These are phyloP conservation scores for Lodderomyces orthopsilosis DNA, from an alignment of 1,139 yeast genomes.

Conservation along the genomic window DNA sequence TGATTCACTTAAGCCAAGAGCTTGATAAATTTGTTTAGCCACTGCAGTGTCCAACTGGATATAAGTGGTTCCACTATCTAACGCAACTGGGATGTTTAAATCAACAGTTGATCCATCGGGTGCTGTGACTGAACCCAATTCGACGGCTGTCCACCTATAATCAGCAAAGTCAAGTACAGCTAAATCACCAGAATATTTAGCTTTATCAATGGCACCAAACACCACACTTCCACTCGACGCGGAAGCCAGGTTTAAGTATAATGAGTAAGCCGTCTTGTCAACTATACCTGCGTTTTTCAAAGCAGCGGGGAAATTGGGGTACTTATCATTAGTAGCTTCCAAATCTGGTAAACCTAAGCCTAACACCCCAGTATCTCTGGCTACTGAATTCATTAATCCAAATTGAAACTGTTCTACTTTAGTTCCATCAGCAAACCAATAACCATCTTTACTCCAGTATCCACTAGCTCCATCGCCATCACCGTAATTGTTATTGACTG, in stretches of 20 bases:
- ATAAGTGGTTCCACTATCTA: constrained; percentile 3
- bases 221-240: constrained; percentile 23
- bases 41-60: constrained; percentile 1
- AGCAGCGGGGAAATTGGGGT: constrained; percentile 30
- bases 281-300: constrained; percentile 44
- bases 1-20: not conserved
- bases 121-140: not conserved
- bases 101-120: constrained; percentile 1
- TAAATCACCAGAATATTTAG: constrained; percentile 39
- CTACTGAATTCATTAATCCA: constrained; percentile 16
- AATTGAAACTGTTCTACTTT: constrained; percentile 14
- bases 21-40: constrained; percentile 3
- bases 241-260: constrained; percentile 24
- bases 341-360: constrained; percentile 19
- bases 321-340: constrained; percentile 12
- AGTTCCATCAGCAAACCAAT: constrained; percentile 13
- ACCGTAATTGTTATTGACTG: constrained; percentile 11
- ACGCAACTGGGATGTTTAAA: not conserved
- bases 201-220: constrained; percentile 31
- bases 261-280: constrained; percentile 35
- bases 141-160: constrained; percentile 1
- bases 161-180: constrained; percentile 19
- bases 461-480: constrained; percentile 36
- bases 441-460: constrained; percentile 52
- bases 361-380: constrained; percentile 16